Percentiles rank a stretch among this genome's conserved stretches.
Conservation (phyloP, 441 rosid species). For the Euphorbia corollata region DNA sequence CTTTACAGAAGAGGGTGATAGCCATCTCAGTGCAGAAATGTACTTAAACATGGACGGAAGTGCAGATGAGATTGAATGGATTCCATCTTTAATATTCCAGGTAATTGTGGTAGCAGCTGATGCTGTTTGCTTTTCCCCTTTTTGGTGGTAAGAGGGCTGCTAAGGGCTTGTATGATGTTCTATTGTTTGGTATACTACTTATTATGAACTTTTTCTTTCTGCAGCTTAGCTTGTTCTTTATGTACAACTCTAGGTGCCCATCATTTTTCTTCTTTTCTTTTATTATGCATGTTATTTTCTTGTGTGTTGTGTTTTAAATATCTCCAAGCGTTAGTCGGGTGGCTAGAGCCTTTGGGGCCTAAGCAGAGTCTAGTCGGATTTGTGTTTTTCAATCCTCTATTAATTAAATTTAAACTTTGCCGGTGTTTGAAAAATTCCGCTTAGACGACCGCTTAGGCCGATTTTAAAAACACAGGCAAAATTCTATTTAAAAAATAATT, state of each 20-base stretch:
- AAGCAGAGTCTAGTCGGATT: too few species aligned
- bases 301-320: neutral
- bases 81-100: constrained; percentile 93
- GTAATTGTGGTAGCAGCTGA: constrained; percentile 27
- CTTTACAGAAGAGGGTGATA: constrained; percentile 94
- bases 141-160: neutral
- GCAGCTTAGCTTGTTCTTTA: neutral
- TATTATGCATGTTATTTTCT: neutral
- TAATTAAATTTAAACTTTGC: too few species aligned
- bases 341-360: too few species aligned
- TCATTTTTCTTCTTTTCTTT: neutral
- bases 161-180: neutral
- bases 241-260: neutral
- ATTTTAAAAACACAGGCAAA: too few species aligned
- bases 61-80: constrained; percentile 68
- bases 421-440: too few species aligned
- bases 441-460: too few species aligned
- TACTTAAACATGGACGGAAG: constrained; percentile 74
- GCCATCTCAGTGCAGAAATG: constrained; percentile 81
- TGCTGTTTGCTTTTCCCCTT: neutral
- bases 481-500: too few species aligned
- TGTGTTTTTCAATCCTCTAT: too few species aligned
- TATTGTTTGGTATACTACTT: neutral
- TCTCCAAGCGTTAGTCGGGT: too few species aligned
- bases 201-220: neutral